Conservation (phyloP, 148 eudicot species). For the Rhododendron ferrugineum region DNA sequence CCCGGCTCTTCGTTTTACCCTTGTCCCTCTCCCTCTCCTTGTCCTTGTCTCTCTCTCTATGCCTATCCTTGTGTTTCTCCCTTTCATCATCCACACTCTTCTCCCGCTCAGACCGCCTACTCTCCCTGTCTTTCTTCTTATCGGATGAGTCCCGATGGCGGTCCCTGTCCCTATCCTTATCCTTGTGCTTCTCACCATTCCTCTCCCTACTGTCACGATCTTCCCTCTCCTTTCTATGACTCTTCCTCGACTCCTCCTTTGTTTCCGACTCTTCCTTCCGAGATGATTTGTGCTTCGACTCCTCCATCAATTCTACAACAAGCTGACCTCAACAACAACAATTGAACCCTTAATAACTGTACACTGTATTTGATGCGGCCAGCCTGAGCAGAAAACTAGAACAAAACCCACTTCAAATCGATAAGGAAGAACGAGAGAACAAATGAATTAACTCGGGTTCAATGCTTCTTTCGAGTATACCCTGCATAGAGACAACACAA, state of each 20-base stretch:
- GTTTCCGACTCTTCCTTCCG: slow-evolving; percentile 22
- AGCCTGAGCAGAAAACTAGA: neutral
- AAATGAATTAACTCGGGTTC: neutral
- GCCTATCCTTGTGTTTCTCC: slow-evolving; percentile 26
- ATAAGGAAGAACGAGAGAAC: neutral
- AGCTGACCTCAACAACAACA: neutral
- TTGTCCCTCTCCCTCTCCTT: slow-evolving; percentile 4
- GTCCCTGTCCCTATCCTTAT: slow-evolving; percentile 4
- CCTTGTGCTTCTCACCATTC: slow-evolving; percentile 9
- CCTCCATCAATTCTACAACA: slow-evolving; percentile 29
- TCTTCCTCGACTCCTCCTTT: slow-evolving; percentile 7
- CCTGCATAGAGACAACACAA: neutral
- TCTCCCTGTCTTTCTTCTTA: slow-evolving; percentile 13
- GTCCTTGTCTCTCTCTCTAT: slow-evolving; percentile 21
- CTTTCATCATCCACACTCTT: slow-evolving; percentile 27
- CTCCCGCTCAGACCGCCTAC: slow-evolving; percentile 20
- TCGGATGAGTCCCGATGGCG: slow-evolving; percentile 4
- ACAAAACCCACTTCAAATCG: neutral
- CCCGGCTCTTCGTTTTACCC: slow-evolving; percentile 19
- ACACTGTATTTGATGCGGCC: neutral
- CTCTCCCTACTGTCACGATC: slow-evolving; percentile 6
- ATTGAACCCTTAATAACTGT: neutral
- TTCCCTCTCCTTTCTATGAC: slow-evolving; percentile 6
- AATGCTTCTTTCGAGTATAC: neutral
- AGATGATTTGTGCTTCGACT: slow-evolving; percentile 29